These are phyloP conservation scores for Trichoderma atroviride DNA, from an alignment of 2,329 filamentous ascomycete genomes.

Conservation along the genomic window DNA sequence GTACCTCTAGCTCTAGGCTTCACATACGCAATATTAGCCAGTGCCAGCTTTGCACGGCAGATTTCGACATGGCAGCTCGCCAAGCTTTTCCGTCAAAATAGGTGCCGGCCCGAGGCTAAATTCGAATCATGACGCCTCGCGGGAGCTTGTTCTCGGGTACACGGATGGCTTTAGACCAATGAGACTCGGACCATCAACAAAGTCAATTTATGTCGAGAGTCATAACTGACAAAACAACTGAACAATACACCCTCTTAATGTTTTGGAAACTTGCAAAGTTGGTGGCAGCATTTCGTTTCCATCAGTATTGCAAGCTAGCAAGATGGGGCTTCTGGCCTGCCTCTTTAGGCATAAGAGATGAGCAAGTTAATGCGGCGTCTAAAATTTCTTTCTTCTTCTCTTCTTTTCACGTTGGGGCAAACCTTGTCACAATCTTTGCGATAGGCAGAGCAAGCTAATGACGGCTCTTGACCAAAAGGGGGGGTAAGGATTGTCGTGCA, in stretches of 20 bases:
- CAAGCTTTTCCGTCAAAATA: background rate
- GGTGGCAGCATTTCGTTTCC: background rate
- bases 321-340: slow-evolving; percentile 13
- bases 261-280: background rate
- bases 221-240: background rate
- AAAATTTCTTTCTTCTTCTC: slow-evolving; percentile 1
- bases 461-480: background rate
- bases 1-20: background rate
- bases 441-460: background rate
- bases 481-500: background rate
- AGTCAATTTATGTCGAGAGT: background rate
- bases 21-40: background rate
- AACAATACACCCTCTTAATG: background rate
- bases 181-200: background rate
- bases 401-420: background rate
- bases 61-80: background rate
- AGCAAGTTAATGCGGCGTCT: slow-evolving; percentile 13
- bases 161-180: background rate
- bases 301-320: background rate
- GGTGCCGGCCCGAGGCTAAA: slow-evolving; percentile 20
- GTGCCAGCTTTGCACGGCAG: slow-evolving; percentile 1
- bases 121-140: background rate
- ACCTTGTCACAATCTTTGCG: slow-evolving; percentile 15
- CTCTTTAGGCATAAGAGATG: slow-evolving; percentile 12
- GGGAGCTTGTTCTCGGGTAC: background rate